Evolutionary conservation across 2,329 filamentous ascomycete genomes (phyloP).

Genomic region (Hymenoscyphus fructigenus): DNA sequence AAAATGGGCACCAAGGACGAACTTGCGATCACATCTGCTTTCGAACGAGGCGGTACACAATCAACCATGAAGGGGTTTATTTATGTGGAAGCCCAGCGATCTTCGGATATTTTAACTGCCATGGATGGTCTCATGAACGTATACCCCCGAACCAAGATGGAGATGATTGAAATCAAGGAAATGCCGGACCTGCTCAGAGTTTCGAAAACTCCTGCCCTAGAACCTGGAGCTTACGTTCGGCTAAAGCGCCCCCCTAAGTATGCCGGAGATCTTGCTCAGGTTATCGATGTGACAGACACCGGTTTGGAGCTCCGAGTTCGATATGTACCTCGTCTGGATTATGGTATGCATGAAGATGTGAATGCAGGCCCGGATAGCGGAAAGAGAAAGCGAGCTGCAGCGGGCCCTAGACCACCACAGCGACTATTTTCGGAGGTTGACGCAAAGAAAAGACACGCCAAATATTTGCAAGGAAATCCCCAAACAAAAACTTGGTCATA

Average conservation of each 20-base stretch:
- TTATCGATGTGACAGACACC: constrained; percentile 89
- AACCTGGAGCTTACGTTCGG: constrained; percentile 89
- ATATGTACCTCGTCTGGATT: constrained; percentile 88
- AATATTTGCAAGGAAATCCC: constrained; percentile 49
- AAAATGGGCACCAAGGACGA: constrained; percentile 74
- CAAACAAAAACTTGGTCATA: constrained; percentile 73
- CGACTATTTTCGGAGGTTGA: constrained; percentile 91
- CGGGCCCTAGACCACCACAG: constrained; percentile 75
- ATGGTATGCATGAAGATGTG: constrained; percentile 80
- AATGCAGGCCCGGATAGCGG: constrained; percentile 41
- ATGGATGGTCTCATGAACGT: constrained; percentile 85
- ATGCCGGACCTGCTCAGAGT: constrained; percentile 95
- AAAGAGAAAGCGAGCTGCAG: constrained; percentile 71
- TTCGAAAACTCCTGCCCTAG: constrained; percentile 78
- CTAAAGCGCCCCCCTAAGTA: constrained; percentile 79
- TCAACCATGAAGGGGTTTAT: constrained; percentile 89
- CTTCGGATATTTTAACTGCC: constrained; percentile 80
- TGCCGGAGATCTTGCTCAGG: constrained; percentile 84
- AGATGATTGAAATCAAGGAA: constrained; percentile 91
- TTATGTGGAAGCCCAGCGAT: constrained; percentile 87
- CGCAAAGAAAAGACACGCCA: constrained; percentile 81
- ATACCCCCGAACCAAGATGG: constrained; percentile 83
- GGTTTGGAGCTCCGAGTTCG: constrained; percentile 84
- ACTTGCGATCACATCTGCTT: constrained; percentile 82
- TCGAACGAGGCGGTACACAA: constrained; percentile 78